phyloP scores from a whole-genome alignment of 176 grass and related monocot genomes.

The Carex myosuroides region DNA sequence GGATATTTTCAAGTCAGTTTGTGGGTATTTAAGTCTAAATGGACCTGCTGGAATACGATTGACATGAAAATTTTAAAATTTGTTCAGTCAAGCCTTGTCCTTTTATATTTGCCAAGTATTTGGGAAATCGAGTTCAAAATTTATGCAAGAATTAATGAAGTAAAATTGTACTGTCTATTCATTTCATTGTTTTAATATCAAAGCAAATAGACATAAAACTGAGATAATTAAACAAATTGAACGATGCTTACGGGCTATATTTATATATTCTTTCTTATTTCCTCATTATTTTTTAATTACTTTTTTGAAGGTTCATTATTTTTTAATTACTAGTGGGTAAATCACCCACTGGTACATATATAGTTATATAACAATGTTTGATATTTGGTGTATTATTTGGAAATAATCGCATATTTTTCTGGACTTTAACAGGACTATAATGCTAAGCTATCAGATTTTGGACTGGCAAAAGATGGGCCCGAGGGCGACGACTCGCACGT shows the following conservation, averaged over 20 bases:
- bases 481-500: conserved; percentile 85
- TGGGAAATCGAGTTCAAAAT: background rate
- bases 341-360: background rate
- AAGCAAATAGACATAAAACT: background rate
- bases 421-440: conserved; percentile 47
- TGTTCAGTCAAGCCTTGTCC: too few relatives aligned
- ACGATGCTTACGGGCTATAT: background rate
- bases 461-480: conserved; percentile 85
- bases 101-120: background rate
- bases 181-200: background rate
- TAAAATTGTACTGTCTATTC: background rate
- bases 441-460: conserved; percentile 86
- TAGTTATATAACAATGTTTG: background rate
- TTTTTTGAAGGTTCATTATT: too few relatives aligned
- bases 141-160: background rate
- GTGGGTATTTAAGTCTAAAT: background rate
- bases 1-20: background rate
- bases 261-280: background rate
- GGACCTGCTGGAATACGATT: background rate
- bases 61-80: background rate
- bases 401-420: background rate
- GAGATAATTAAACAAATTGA: background rate
- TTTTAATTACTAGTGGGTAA: background rate
- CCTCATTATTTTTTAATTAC: background rate
- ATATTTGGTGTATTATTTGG: background rate